Evolutionary conservation across 2,329 filamentous ascomycete genomes (phyloP).

Genomic region (Nannizziopsis arthrosporioides): DNA sequence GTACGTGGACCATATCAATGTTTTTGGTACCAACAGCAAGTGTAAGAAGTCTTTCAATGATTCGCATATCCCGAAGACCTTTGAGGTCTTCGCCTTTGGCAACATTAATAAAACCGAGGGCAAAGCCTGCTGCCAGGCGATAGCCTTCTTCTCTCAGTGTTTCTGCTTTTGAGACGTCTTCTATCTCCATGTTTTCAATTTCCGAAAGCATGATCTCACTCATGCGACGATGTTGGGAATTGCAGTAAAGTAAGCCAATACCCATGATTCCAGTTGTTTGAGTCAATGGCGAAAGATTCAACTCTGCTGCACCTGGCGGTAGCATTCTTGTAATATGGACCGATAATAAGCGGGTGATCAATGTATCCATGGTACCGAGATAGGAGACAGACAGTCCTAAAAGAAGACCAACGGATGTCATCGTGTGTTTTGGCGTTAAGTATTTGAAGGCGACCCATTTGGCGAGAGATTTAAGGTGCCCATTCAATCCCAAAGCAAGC

Average conservation of each 20-base stretch:
- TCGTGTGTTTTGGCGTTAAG: constrained; percentile 95
- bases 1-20: constrained; percentile 79
- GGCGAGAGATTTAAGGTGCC: constrained; percentile 82
- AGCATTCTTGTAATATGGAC: constrained; percentile 94
- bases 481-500: constrained; percentile 80
- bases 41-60: constrained; percentile 75
- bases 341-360: constrained; percentile 84
- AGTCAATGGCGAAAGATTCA: constrained; percentile 84
- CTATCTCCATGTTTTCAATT: constrained; percentile 75
- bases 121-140: constrained; percentile 82
- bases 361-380: constrained; percentile 90
- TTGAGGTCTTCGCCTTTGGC: constrained; percentile 79
- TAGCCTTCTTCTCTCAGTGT: constrained; percentile 89
- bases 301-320: constrained; percentile 78
- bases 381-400: constrained; percentile 87
- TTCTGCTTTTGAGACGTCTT: constrained; percentile 57
- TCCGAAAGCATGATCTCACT: constrained; percentile 98
- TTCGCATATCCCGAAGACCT: constrained; percentile 83
- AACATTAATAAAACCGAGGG: constrained; percentile 86
- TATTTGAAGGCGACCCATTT: constrained; percentile 99
- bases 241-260: constrained; percentile 84
- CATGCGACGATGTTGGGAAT: constrained; percentile 94
- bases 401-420: constrained; percentile 95
- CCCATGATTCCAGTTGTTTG: constrained; percentile 97
- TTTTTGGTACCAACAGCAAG: constrained; percentile 82